phyloP scores from a whole-genome alignment of 805 yeast genomes.

The Myxozyma geophila region DNA sequence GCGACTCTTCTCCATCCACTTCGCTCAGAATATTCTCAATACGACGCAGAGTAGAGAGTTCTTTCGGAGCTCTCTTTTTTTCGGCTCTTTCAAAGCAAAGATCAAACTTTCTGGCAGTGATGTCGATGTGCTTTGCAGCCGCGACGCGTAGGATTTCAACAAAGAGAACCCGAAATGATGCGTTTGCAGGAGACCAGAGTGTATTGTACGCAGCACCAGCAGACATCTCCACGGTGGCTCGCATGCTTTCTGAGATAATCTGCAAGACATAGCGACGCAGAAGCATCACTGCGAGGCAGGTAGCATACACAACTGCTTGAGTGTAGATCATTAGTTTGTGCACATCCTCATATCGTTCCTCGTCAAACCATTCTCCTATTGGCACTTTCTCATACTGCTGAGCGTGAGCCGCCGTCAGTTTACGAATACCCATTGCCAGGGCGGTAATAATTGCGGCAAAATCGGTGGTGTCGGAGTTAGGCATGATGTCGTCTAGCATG shows the following conservation, averaged over 20 bases:
- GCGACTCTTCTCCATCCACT: constrained; percentile 10
- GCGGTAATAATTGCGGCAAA: constrained; percentile 13
- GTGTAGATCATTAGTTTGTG: background rate
- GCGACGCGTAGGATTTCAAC: constrained; percentile 1
- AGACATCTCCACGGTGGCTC: constrained; percentile 13
- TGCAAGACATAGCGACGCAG: constrained; percentile 6
- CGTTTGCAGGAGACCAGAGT: constrained; percentile 26
- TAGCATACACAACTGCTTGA: background rate
- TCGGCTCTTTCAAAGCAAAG: background rate
- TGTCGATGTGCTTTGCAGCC: background rate
- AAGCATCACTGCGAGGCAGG: background rate
- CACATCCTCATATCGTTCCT: too few species aligned
- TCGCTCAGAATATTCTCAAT: too few species aligned
- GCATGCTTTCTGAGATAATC: background rate
- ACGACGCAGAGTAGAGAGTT: too few species aligned
- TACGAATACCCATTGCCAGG: constrained; percentile 15
- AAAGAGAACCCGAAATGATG: constrained; percentile 16
- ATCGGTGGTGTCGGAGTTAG: constrained; percentile 12
- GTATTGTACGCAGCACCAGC: constrained; percentile 19
- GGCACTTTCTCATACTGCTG: background rate
- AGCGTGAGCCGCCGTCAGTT: background rate
- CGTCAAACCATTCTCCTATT: background rate
- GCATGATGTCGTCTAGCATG: constrained; percentile 4
- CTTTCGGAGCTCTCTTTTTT: background rate
- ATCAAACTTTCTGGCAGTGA: background rate